These are phyloP conservation scores for Violaceomyces palustris DNA, from an alignment of 1,284 basidiomycete species.

Conservation along the genomic window DNA sequence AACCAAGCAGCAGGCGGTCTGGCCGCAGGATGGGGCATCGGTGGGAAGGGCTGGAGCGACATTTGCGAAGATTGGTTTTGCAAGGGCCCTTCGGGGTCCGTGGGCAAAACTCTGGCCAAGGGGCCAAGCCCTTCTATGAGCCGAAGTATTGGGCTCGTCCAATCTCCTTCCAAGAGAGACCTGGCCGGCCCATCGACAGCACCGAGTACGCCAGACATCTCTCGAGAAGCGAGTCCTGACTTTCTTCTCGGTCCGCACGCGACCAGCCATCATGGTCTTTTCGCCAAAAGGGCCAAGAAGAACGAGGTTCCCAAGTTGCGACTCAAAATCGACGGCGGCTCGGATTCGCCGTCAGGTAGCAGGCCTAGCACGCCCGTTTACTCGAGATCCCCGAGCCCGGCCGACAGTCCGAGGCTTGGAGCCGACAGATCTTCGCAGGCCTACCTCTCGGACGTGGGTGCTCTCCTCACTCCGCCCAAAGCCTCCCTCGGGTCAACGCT, in stretches of 20 bases:
- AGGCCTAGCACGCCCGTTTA: no score
- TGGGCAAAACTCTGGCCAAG: constrained; percentile 17
- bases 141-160: constrained; percentile 14
- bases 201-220: constrained; percentile 22
- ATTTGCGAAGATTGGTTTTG: constrained; percentile 54
- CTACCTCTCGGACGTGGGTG: no score
- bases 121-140: constrained; percentile 22
- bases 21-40: no score
- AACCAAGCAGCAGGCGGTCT: no score
- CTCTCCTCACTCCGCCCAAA: no score
- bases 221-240: constrained; percentile 19
- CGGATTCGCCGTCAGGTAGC: no score
- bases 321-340: background rate
- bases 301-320: background rate
- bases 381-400: no score
- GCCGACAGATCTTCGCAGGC: no score
- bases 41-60: constrained; percentile 52
- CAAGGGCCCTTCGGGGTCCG: constrained; percentile 22
- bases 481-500: no score
- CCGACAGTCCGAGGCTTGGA: no score
- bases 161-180: constrained; percentile 9
- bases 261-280: no score
- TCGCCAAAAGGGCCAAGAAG: background rate
- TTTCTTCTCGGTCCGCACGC: no score
- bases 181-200: constrained; percentile 1